A percentile compares a stretch with the other conserved stretches of the same genome.
Conservation (phyloP, 805 yeast species). For the Wickerhamiella spandovensis region DNA sequence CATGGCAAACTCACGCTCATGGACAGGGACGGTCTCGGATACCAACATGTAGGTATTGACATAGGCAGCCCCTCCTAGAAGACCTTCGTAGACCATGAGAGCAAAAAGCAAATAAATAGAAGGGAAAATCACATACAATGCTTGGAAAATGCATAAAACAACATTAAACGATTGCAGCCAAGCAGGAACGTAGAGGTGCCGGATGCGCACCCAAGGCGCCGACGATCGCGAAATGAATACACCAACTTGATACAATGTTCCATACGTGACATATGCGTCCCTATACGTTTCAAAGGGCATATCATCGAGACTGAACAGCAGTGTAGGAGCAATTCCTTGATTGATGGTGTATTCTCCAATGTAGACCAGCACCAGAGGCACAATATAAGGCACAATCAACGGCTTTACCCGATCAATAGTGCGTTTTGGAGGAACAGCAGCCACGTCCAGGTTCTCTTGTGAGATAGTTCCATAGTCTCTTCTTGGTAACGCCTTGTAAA, state of each 20-base stretch:
- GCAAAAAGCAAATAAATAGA: constrained; percentile 48
- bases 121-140: constrained; percentile 44
- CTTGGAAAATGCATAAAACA: constrained; percentile 44
- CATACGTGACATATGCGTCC: constrained; percentile 84
- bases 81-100: constrained; percentile 68
- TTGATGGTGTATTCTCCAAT: constrained; percentile 77
- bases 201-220: constrained; percentile 47
- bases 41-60: constrained; percentile 78
- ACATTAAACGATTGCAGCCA: constrained; percentile 56
- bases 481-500: constrained; percentile 24
- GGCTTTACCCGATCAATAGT: constrained; percentile 21
- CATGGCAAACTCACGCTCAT: constrained; percentile 61
- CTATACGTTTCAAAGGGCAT: constrained; percentile 61
- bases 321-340: constrained; percentile 84
- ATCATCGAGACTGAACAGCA: constrained; percentile 58
- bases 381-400: constrained; percentile 41
- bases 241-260: constrained; percentile 81
- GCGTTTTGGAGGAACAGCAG: background rate
- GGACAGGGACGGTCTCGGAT: constrained; percentile 38
- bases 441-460: background rate
- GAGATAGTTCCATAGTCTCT: constrained; percentile 5
- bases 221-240: constrained; percentile 87
- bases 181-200: constrained; percentile 47
- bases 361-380: constrained; percentile 75
- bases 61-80: constrained; percentile 82